These are phyloP conservation scores for Angomonas ambiguus DNA, from an alignment of 208 protist genomes.

Conservation along the genomic window DNA sequence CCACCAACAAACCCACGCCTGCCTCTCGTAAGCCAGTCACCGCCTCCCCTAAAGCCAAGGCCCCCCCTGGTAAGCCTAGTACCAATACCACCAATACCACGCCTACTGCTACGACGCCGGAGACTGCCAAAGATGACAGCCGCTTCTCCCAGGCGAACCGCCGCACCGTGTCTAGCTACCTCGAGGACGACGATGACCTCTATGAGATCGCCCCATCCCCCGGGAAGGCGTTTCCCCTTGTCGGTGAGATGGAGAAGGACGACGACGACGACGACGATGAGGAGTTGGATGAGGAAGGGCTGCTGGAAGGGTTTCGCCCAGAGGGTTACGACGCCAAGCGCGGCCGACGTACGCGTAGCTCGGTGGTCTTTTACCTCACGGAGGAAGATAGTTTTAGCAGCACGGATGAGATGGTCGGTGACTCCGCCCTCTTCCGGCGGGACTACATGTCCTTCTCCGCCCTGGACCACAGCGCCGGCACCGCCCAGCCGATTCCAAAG, in stretches of 20 bases:
- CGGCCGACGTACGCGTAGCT: conserved; percentile 17
- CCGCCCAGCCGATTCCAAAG: neutral
- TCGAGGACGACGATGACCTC: conserved; percentile 26
- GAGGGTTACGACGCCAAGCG: conserved; percentile 25
- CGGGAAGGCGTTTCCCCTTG: too few species aligned
- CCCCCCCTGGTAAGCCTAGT: neutral
- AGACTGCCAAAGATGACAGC: neutral
- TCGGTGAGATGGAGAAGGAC: too few species aligned
- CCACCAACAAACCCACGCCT: neutral
- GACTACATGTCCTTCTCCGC: neutral
- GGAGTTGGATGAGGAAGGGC: conserved; percentile 27
- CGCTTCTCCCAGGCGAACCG: neutral
- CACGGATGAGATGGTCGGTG: conserved; percentile 15
- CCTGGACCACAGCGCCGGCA: neutral
- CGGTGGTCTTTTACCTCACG: conserved; percentile 34
- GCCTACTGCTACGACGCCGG: neutral
- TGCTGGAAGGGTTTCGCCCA: conserved; percentile 42
- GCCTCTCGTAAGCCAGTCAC: neutral
- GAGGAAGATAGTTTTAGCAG: conserved; percentile 30
- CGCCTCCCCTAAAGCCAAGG: neutral
- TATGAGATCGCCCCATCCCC: neutral
- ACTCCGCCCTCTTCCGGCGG: neutral
- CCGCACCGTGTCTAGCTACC: conserved; percentile 11
- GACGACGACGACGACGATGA: conserved; percentile 16
- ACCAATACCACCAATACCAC: neutral